These are phyloP conservation scores for Saccharomyces jurei DNA, from an alignment of 805 yeast species.

Conservation along the genomic window DNA sequence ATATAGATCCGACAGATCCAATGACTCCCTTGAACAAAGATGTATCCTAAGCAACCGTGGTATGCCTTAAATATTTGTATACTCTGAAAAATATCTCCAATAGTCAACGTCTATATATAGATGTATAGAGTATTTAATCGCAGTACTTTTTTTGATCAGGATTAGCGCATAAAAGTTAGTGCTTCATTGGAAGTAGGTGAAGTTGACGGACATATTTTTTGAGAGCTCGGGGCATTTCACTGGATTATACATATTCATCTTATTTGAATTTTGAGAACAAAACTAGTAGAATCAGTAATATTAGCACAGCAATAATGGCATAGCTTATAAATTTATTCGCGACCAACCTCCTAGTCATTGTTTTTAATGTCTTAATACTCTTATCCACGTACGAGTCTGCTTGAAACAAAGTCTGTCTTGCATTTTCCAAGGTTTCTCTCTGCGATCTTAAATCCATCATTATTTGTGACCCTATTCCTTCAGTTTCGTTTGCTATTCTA, in stretches of 20 bases:
- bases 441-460: constrained; percentile 84
- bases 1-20: background rate
- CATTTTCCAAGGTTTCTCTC: constrained; percentile 81
- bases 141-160: background rate
- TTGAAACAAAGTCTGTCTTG: constrained; percentile 76
- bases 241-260: background rate
- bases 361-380: constrained; percentile 73
- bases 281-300: constrained; percentile 73
- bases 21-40: background rate
- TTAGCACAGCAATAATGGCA: constrained; percentile 82
- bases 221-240: constrained; percentile 36
- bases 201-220: constrained; percentile 7
- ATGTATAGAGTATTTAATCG: background rate
- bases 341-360: constrained; percentile 88
- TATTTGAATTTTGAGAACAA: constrained; percentile 73
- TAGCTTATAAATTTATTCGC: constrained; percentile 86
- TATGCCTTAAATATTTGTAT: background rate
- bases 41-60: background rate
- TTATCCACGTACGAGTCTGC: constrained; percentile 92
- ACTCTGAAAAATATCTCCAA: background rate
- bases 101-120: background rate
- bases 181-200: background rate
- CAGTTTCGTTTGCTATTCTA: constrained; percentile 87
- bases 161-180: no score
- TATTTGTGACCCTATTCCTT: constrained; percentile 82